Evolutionary conservation across 805 yeast genomes (phyloP), one percentile per base, ranked within the genome.

Genomic region (Hagleromyces aurorensis): DNA sequence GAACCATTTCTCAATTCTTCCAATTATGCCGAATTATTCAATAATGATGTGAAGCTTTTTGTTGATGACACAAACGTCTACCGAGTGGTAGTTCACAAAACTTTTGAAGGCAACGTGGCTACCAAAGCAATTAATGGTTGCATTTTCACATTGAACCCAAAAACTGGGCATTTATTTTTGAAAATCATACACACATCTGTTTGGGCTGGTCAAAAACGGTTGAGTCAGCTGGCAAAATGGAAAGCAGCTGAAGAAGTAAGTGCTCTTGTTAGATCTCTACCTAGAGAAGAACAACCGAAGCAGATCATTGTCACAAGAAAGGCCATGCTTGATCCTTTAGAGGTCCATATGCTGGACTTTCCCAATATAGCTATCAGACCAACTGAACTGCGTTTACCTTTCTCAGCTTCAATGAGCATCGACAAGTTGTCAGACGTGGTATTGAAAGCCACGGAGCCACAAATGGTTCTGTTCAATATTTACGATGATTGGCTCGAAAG

Each of bases 201-300:
- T 2, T 91, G 96, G 93, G 79, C 94, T 3, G 99, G 99, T 12
- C 97, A 91, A 55, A 87, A 85, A 48, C 78, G 96, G 46, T 67
- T 89, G 37, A 79, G 91, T 16, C 96, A 91, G 50, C 61, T 91
- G 41, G 87, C 97, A 1, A 91, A 91, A 52, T 91, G 98, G 98
- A 91, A 89, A 54, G 78, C 97, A 1, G 97, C 98, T 0, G 99
- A 91, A 58, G 97, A 89, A 56, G 94, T 85, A 13, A 89, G 96
- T 10, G 94, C 94, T 0, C 62, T 91, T 40, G 70, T 91, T 12
- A 68, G 96, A 23, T 83, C 96, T 0, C 60, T 91, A 31, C 96
- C 96, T 1, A 68, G 75, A 32, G 96, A 89, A 47, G 96, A 91
- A 57, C 96, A 86, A 48, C 98, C 98, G 2, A 81, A 81, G 47